phyloP scores from a whole-genome alignment of 306 rosid genomes.

The Cucurbita argyrosperma region DNA sequence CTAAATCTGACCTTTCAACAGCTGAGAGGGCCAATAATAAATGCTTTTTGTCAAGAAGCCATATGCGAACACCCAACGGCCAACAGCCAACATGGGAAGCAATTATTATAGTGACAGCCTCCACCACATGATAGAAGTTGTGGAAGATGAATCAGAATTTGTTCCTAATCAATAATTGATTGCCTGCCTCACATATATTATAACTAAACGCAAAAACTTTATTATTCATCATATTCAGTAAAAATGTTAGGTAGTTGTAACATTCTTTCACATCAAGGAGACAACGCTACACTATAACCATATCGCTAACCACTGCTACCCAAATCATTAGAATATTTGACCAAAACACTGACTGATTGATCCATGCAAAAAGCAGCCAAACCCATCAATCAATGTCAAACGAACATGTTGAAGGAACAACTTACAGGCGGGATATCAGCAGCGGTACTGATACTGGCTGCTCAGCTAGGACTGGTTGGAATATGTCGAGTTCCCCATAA shows the following conservation, averaged over 20 bases:
- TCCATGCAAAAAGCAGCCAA: not conserved
- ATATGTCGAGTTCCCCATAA: constrained; percentile 74
- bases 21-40: not conserved
- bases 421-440: constrained; percentile 73
- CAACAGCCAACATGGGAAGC: not conserved
- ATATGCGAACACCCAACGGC: not conserved
- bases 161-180: not conserved
- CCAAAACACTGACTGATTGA: not conserved
- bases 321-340: not conserved
- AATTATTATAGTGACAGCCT: not conserved
- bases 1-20: not conserved
- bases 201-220: not conserved
- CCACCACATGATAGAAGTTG: not conserved
- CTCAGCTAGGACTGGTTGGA: constrained; percentile 72
- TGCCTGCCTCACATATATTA: not conserved
- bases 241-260: not conserved
- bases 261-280: not conserved
- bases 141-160: not conserved
- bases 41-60: not conserved
- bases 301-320: not conserved
- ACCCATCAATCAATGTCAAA: not conserved
- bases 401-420: not conserved
- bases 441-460: constrained; percentile 60
- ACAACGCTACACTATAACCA: not conserved
- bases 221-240: not conserved